Evolutionary conservation across 2,329 filamentous ascomycete species (phyloP).

Genomic region (Venturiaceae sp.): DNA sequence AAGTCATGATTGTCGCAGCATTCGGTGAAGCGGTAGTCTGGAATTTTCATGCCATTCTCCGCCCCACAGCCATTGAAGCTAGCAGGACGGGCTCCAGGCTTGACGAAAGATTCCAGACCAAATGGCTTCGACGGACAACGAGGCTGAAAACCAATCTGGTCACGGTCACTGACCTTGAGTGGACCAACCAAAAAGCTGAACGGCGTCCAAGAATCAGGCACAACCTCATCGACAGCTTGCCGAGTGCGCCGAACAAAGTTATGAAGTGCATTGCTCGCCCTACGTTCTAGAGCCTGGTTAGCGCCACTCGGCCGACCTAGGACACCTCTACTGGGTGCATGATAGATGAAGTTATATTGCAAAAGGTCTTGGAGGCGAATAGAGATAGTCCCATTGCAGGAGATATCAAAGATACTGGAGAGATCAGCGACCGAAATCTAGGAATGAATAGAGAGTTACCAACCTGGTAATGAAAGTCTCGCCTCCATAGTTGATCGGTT

Average conservation of each 20-base stretch:
- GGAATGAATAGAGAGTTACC: neutral
- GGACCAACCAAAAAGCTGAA: slow-evolving; percentile 2
- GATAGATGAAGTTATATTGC: neutral
- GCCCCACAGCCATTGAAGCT: slow-evolving; percentile 7
- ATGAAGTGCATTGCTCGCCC: neutral
- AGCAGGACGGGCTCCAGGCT: neutral
- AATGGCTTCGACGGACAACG: slow-evolving; percentile 3
- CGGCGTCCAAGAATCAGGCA: neutral
- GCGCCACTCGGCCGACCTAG: neutral
- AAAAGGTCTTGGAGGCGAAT: slow-evolving; percentile 2
- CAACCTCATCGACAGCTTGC: neutral
- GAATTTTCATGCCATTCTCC: slow-evolving; percentile 7
- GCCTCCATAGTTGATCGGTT: neutral
- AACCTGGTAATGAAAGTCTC: neutral
- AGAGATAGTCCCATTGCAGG: neutral
- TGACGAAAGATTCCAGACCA: neutral
- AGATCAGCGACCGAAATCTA: neutral
- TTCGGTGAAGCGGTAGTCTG: neutral
- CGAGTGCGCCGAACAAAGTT: neutral
- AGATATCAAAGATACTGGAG: neutral
- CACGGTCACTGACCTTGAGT: neutral
- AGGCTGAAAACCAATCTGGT: slow-evolving; percentile 2
- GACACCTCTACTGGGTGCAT: neutral
- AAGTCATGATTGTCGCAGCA: slow-evolving; percentile 6
- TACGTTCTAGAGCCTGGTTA: neutral